Base-by-base conservation (phyloP, 441 rosid species). In the Pelargonium fulgidum region DNA sequence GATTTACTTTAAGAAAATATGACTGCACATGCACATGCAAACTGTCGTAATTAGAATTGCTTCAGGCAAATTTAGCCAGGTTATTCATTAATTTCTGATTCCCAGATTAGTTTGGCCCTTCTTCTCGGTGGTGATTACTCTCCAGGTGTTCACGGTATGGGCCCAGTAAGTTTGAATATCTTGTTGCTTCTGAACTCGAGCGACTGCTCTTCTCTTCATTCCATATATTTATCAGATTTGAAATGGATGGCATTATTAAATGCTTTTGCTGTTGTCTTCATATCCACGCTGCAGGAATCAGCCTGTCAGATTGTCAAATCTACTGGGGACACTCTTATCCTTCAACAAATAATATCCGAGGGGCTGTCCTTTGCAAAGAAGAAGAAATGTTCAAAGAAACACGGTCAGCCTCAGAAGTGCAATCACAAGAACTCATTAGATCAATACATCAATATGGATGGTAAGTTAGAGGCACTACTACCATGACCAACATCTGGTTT, bases 71-170 rank as follows among this genome's bases (percentile, higher is more conserved):
- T 29, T 4, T n/a, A 47, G 56, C 44, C 67, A 56, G 7, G 17
- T 69, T 33, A 72, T 33, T 73, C 66, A 44, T 70, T 65, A 7
- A 68, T 45, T 71, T 78, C 58, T 73, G 71, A 42, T 71, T 66
- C 77, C 54, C 78, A 93, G 97, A 88, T 94, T 75, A 77, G 91
- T 41, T 72, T 94, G 63, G 96, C 94, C 42, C 89, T 91, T 76
- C 82, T 94, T 74, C 92, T 94, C 70, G 97, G 99, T 77, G 67
- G 97, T 73, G 99, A 94, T 76, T 94, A 91, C 80, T 88, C 86
- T 67, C 89, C 68, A 8, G 92, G 97, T 70, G 86, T 94, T 74
- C 89, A 81, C 68, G 96, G 96, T 75, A 78, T 94, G 64, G 93
- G 97, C 74, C 87, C 79, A 70, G 99, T 91, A 79, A 66, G 87